These are phyloP conservation scores for Haplosporangium sp. DNA, from an alignment of 371 early-diverging fungal genomes.

Conservation along the genomic window DNA sequence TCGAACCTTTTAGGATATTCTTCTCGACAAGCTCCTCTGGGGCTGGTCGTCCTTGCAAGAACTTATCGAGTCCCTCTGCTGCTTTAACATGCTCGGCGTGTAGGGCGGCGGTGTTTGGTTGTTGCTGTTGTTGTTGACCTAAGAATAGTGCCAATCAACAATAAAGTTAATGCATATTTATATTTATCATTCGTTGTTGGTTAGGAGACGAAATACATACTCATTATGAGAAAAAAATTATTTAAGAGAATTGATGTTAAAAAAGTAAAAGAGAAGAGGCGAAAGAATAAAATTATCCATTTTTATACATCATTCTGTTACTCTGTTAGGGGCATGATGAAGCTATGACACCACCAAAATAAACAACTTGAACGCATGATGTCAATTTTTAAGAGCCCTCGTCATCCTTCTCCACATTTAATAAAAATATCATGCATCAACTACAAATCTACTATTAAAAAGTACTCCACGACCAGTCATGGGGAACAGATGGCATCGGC, in stretches of 20 bases:
- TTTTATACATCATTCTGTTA: background rate
- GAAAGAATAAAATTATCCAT: background rate
- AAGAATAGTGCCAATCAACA: background rate
- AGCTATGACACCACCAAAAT: slow-evolving; percentile 7
- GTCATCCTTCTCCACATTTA: slow-evolving; percentile 2
- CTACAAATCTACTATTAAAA: slow-evolving; percentile 15
- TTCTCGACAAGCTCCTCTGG: slow-evolving; percentile 78
- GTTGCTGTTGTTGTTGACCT: slow-evolving; percentile 5
- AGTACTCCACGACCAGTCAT: slow-evolving; percentile 56
- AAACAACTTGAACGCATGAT: background rate
- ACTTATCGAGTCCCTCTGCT: slow-evolving; percentile 58
- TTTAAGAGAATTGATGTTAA: background rate
- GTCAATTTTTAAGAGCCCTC: background rate
- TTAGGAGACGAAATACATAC: too few species aligned
- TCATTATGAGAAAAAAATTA: background rate
- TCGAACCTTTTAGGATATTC: slow-evolving; percentile 75
- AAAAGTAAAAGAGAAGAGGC: background rate
- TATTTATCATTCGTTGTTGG: background rate
- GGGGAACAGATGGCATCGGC: slow-evolving; percentile 54
- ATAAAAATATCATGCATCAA: background rate
- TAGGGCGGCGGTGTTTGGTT: background rate
- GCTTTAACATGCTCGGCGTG: slow-evolving; percentile 25
- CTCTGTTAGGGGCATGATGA: background rate
- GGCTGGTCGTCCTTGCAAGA: slow-evolving; percentile 70
- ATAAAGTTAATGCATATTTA: background rate